Base-by-base conservation (phyloP, 2,329 filamentous ascomycete genomes). In the Diplocarpon rosae region DNA sequence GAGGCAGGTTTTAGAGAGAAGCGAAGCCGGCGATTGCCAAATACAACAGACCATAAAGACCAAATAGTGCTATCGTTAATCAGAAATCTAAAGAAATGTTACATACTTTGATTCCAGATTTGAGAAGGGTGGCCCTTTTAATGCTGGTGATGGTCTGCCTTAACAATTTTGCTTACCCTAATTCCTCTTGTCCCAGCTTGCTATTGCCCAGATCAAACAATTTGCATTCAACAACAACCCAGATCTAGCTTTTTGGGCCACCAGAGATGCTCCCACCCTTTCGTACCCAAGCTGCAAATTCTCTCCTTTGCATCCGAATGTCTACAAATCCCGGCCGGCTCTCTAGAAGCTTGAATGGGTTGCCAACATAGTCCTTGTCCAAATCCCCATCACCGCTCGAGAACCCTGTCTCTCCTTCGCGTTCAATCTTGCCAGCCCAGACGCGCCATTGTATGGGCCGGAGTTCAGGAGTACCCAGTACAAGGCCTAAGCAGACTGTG, bases 321-420 rank as follows among this genome's bases (percentile, higher is more conserved):
- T 98, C 86, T 67, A 87, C 75, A 59, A 96, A 98, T 1, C 86
- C 82, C 37, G 80, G 78, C 54, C 92, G 71, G 48, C 85, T 81
- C 66, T 96, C 90, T 48, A 95, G 64, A 37, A 76, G 71, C 39
- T 69, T 72, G 63, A 89, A 96, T 5, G 89, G 87, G 60, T 93
- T 95, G 13, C 83, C 83, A 11, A 75, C 66, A 51, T 73, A 83
- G 49, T 80, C 77, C 62, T 76, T 80, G 59, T 86, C 79, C 30
- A 83, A 77, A 58, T 83, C 74, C 24, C 81, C 80, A 47, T 70
- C 67, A 55, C 66, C 69, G 54, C 71, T 65, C 48, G 70, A 64
- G 57, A 80, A 77, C 27, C 75, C 71, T 49, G 72, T 66, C 58
- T 72, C 63, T 55, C 83, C 83, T 66, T 92, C 73, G 50, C 83